A percentile compares a stretch with the other conserved stretches of the same genome.
These are phyloP conservation scores for Dalbergia cochinchinensis DNA, from an alignment of 306 rosid genomes.

Conservation along the genomic window DNA sequence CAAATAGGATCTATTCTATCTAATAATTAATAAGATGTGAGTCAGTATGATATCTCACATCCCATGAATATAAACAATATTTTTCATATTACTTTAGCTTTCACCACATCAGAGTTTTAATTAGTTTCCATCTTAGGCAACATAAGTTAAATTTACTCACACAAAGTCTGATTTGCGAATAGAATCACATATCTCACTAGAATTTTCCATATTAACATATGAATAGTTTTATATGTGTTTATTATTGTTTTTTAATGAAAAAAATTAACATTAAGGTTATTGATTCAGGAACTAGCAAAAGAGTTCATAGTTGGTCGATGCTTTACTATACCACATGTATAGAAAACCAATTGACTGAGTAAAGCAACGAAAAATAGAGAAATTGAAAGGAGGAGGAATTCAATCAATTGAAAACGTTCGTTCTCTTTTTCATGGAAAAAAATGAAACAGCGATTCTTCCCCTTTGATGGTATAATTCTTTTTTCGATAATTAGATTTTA, in stretches of 20 bases:
- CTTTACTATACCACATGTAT: background rate
- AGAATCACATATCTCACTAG: too few relatives aligned
- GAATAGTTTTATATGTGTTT: background rate
- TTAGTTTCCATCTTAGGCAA: too few relatives aligned
- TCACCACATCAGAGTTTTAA: too few relatives aligned
- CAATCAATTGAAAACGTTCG: conserved; percentile 5
- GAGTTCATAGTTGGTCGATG: background rate
- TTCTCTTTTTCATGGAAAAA: background rate
- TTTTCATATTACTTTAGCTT: too few relatives aligned
- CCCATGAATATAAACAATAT: too few relatives aligned
- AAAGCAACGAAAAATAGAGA: background rate
- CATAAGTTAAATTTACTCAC: too few relatives aligned
- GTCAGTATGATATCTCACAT: too few relatives aligned
- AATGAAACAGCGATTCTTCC: conserved; percentile 16
- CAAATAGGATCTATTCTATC: too few relatives aligned
- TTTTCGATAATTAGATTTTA: background rate
- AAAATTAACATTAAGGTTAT: background rate
- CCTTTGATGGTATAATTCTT: conserved; percentile 25
- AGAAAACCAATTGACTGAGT: background rate
- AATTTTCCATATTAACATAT: background rate
- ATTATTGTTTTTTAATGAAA: background rate
- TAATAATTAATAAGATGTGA: too few relatives aligned
- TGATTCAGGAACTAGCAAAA: background rate
- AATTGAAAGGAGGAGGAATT: background rate
- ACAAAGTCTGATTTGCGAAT: too few relatives aligned